These are phyloP conservation scores for Trichopus zeylanicus DNA, from an alignment of 116 monocot genomes.

Conservation along the genomic window DNA sequence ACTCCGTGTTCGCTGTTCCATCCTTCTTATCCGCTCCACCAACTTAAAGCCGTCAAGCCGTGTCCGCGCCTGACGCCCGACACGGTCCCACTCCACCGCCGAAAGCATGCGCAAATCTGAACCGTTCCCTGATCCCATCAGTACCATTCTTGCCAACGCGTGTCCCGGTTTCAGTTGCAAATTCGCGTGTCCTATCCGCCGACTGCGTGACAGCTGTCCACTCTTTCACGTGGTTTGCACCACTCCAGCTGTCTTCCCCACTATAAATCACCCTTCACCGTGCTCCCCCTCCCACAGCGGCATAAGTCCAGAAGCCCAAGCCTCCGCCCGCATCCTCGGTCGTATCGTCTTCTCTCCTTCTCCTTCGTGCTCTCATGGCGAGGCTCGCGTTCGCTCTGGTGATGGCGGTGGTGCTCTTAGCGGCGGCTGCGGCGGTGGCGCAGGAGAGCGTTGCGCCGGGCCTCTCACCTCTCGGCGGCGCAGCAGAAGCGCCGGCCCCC, in stretches of 20 bases:
- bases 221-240: not conserved
- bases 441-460: no score
- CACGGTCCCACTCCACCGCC: not conserved
- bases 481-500: conserved; percentile 4
- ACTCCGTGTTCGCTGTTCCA: not conserved
- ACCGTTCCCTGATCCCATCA: not conserved
- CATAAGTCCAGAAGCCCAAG: not conserved
- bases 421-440: not conserved
- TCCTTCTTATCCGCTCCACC: not conserved
- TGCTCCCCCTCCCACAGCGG: not conserved
- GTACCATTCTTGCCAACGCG: not conserved
- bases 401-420: not conserved
- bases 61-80: no score
- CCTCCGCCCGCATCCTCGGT: not conserved
- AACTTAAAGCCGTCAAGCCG: no score
- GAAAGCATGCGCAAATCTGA: not conserved
- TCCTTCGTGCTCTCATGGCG: not conserved
- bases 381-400: not conserved
- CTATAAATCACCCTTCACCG: not conserved
- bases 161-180: not conserved
- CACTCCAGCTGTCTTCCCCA: not conserved
- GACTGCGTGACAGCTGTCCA: not conserved
- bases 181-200: not conserved
- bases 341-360: not conserved
- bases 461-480: not conserved